Base-by-base conservation (phyloP, 495 filamentous ascomycete genomes). In the Xylaria grammica region DNA sequence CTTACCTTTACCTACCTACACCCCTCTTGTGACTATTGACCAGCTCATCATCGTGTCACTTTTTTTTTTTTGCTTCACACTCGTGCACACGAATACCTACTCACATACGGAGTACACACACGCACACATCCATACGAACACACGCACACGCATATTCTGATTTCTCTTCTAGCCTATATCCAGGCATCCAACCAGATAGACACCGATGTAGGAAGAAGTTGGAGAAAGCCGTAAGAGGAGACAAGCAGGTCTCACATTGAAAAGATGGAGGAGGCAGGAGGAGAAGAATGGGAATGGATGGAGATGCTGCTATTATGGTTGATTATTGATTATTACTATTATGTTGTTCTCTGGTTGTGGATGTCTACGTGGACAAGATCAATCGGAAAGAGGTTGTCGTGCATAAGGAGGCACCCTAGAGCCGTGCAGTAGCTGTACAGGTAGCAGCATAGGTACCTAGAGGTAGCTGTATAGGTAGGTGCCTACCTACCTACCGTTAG, bases 11-110 rank as follows among this genome's bases (percentile, higher is more conserved):
- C 50, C 10, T 60, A 55, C n/a, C 34, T 9, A 36, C 30, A 36
- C 9, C 29, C 30, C n/a, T 34, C 13, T 22, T 26, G 9, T 54
- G 19, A 1, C 40, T 27, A 48, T 24, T 38, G 38, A 63, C 60
- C 50, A 63, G 40, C 60, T 55, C 60, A 63, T 63, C 19, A 32
- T 53, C 30, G 50, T 63, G 20, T 55, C 60, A 63, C 51, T 46
- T 3, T 3, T 9, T 42, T 42, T 42, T 15, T 42, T 17, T n/a
- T n/a, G n/a, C n/a, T n/a, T n/a, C n/a, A n/a, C n/a, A n/a, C n/a
- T n/a, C n/a, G n/a, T n/a, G n/a, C n/a, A n/a, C n/a, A n/a, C n/a
- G n/a, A n/a, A n/a, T n/a, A n/a, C n/a, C n/a, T n/a, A n/a, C n/a
- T n/a, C n/a, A n/a, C n/a, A n/a, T n/a, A n/a, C n/a, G n/a, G n/a